Conservation (phyloP, 352 stramenopile species). For the Phytophthora cactorum region DNA sequence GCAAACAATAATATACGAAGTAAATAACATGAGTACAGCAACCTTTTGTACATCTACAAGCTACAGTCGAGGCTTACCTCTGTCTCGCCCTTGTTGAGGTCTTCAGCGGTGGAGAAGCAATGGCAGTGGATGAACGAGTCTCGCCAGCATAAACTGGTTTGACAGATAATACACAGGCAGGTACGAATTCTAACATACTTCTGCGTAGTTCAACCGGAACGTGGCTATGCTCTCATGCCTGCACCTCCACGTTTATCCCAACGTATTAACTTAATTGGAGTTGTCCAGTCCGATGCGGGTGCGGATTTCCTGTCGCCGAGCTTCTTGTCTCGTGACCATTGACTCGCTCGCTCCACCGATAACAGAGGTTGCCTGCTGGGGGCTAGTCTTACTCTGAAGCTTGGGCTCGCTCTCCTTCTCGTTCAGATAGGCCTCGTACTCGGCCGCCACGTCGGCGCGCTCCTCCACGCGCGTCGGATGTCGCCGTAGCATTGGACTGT, state of each 20-base stretch:
- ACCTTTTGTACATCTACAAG: too few species aligned
- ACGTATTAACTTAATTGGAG: slow-evolving; percentile 8
- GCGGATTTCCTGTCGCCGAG: slow-evolving; percentile 36
- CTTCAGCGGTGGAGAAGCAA: too few species aligned
- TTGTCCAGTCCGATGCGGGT: slow-evolving; percentile 42
- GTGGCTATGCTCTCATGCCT: too few species aligned
- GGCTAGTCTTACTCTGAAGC: background rate
- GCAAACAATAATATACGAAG: too few species aligned
- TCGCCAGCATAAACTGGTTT: too few species aligned
- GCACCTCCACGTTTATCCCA: background rate
- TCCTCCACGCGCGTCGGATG: slow-evolving; percentile 7
- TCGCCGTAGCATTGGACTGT: slow-evolving; percentile 2
- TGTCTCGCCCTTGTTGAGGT: too few species aligned
- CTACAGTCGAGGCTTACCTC: too few species aligned
- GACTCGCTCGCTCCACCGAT: background rate
- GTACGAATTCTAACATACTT: too few species aligned
- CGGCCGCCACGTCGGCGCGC: slow-evolving; percentile 61
- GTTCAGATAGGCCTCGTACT: slow-evolving; percentile 72
- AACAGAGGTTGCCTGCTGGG: background rate
- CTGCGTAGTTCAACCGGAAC: too few species aligned
- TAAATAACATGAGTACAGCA: too few species aligned
- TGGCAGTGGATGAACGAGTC: too few species aligned
- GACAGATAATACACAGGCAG: too few species aligned
- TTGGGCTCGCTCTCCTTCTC: slow-evolving; percentile 44
- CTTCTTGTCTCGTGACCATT: slow-evolving; percentile 24